Base-by-base conservation (phyloP, 768 basidiomycete species). In the Mycena epipterygia region DNA sequence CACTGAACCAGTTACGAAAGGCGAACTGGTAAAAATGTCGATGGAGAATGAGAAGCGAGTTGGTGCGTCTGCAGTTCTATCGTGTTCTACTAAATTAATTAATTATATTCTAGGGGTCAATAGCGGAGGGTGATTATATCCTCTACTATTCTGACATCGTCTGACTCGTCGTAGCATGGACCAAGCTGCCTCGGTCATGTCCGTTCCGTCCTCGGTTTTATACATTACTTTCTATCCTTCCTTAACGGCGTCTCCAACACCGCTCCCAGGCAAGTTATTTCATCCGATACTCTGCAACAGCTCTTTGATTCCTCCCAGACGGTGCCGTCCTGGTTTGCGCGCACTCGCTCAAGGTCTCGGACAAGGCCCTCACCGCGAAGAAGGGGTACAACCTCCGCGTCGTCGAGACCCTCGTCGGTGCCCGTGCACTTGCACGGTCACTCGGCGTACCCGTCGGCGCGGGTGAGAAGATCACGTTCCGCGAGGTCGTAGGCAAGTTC, bases 121-220 rank as follows among this genome's bases (percentile, higher is more conserved):
- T 74, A 92, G 90, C 67, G 93, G 93, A 70, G 92, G 93, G 93
- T 93, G 74, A 68, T 23, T 14, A 27, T 9, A 64, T n/a, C 63
- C 35, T 52, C 33, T 30, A 25, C 19, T 12, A 30, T 44, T 48
- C 23, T 53, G 2, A 12, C n/a, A 7, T 32, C 48, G 19, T 66
- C 49, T 73, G 49, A 72, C 57, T 7, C 5, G 35, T 62, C 46
- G 49, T 56, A 93, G 94, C 29, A 94, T 97, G 93, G 96, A 97
- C 79, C 95, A 96, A 85, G 93, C 95, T 1, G 94, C 95, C 0
- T 95, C 94, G 0, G 91, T 95, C 41, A 91, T 97, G 73, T 92
- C 90, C 19, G 84, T 87, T 29, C 84, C 92, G 0, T 86, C 88
- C 25, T 89, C 92, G 11, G 91, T 94, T 0, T 87, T 95, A 35